These are phyloP conservation scores for Lepidium aucheri DNA, from an alignment of 345 rosid genomes.

Conservation along the genomic window DNA sequence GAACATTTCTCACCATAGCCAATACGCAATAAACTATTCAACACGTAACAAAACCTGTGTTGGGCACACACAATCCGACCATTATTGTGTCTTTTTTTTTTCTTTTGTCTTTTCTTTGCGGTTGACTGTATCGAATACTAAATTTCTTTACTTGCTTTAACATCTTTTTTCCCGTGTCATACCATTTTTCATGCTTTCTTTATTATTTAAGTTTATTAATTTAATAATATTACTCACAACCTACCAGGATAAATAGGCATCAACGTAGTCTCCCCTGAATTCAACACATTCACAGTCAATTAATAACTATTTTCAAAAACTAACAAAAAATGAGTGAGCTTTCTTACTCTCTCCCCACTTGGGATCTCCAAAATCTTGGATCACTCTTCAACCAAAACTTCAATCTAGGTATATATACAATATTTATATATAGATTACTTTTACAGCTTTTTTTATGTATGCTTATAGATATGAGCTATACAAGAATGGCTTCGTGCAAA, in stretches of 20 bases:
- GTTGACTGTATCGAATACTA: slow-evolving; percentile 42
- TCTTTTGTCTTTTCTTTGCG: slow-evolving; percentile 10
- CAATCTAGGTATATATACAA: slow-evolving; percentile 39
- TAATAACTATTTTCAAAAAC: neutral
- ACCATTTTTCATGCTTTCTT: neutral
- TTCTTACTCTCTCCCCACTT: slow-evolving; percentile 45
- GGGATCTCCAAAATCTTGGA: slow-evolving; percentile 83
- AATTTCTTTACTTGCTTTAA: slow-evolving; percentile 11
- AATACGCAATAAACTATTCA: neutral
- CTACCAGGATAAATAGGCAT: slow-evolving; percentile 25
- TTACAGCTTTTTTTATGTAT: neutral
- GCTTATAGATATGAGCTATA: neutral
- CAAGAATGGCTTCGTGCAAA: neutral
- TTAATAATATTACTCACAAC: slow-evolving; percentile 12
- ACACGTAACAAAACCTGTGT: slow-evolving; percentile 36
- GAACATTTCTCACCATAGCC: neutral
- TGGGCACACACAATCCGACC: slow-evolving; percentile 8
- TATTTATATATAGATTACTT: neutral
- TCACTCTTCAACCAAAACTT: slow-evolving; percentile 68
- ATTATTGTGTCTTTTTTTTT: neutral
- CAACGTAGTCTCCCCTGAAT: neutral
- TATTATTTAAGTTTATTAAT: neutral
- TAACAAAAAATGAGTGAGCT: slow-evolving; percentile 34
- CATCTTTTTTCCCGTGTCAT: neutral
- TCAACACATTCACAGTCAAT: slow-evolving; percentile 15